Evolutionary conservation across 2,329 filamentous ascomycete genomes (phyloP).

Genomic region (Bipolaris sorokiniana): DNA sequence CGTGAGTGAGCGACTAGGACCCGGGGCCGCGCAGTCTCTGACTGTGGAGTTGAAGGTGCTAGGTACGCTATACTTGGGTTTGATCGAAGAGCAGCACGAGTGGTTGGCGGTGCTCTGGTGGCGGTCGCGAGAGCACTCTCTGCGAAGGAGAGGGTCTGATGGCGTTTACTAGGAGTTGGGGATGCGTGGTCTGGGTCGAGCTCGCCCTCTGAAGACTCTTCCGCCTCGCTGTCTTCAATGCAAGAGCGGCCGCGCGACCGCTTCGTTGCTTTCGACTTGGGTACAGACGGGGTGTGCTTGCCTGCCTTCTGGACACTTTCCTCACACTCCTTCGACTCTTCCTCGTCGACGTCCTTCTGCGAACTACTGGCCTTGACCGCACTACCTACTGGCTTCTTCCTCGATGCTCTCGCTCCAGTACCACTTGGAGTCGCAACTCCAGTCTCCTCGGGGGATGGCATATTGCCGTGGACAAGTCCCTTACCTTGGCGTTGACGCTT

Average conservation of each 20-base stretch:
- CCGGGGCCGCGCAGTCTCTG: neutral
- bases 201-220: slow-evolving; percentile 17
- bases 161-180: slow-evolving; percentile 18
- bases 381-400: slow-evolving; percentile 8
- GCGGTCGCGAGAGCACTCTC: slow-evolving; percentile 13
- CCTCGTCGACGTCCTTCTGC: slow-evolving; percentile 1
- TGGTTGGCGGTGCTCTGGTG: neutral
- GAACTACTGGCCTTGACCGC: neutral
- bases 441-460: slow-evolving; percentile 7
- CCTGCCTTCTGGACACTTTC: neutral
- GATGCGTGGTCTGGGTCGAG: slow-evolving; percentile 12
- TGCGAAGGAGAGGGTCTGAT: slow-evolving; percentile 16
- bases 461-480: slow-evolving; percentile 36
- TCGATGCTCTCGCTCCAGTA: neutral
- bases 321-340: neutral
- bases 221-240: slow-evolving; percentile 1
- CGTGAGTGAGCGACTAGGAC: neutral
- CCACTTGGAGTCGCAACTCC: neutral
- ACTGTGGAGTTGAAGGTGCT: neutral
- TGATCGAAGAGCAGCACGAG: slow-evolving; percentile 5
- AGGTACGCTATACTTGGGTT: neutral
- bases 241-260: slow-evolving; percentile 5
- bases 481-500: slow-evolving; percentile 12
- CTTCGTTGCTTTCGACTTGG: slow-evolving; percentile 10
- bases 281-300: neutral